Evolutionary conservation across 257 asterid species (phyloP), one percentile per base, ranked within the genome.

Genomic region (Anisodus tanguticus): DNA sequence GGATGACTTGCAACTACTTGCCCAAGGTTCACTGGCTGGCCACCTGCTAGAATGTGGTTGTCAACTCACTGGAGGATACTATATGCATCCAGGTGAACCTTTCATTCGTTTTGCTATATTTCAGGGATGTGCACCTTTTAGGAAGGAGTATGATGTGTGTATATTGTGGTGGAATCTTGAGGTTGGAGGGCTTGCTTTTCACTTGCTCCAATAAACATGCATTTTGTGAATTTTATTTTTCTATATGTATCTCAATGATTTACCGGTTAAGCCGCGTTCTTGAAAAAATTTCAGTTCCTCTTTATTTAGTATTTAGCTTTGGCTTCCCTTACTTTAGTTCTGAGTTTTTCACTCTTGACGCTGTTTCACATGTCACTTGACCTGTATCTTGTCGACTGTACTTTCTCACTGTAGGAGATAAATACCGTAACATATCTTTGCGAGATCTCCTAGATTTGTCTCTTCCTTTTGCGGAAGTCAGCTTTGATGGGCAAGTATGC

Each of bases 31-130:
- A 77, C 88, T 95, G 85, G 95, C 94, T 81, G 98, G 99, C 83
- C 99, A 95, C 87, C 94, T 97, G 82, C 94, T 97, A 84, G 99
- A 97, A 89, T 97, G 99, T 85, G 98, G 99, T 86, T 97, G 99
- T 83, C 99, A 97, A 88, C 97, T 97, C 81, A 97, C 99, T 19
- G 99, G 99, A 85, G 99, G 99, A 64, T 97, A 97, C 82, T 97
- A 90, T 84, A 91, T 97, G 97, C 99, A 97, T 88, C 98, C 98
- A 88, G 99, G 98, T 96, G 86, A 89, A 69, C 17, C 62, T 83
- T 64, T 62, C 58, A 66, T 76, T 62, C 47, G 55, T 43, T 37
- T 31, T 17, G 17, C 17, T n/a, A 70, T 82, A 82, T 68, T 26
- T 31, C 80, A 16, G 80, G 58, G 39, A 4, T 51, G 49, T 53